A percentile compares a stretch with the other conserved stretches of the same genome.
phyloP scores from a whole-genome alignment of 2,329 filamentous ascomycete genomes.

The Hirsutella rhossiliensis region DNA sequence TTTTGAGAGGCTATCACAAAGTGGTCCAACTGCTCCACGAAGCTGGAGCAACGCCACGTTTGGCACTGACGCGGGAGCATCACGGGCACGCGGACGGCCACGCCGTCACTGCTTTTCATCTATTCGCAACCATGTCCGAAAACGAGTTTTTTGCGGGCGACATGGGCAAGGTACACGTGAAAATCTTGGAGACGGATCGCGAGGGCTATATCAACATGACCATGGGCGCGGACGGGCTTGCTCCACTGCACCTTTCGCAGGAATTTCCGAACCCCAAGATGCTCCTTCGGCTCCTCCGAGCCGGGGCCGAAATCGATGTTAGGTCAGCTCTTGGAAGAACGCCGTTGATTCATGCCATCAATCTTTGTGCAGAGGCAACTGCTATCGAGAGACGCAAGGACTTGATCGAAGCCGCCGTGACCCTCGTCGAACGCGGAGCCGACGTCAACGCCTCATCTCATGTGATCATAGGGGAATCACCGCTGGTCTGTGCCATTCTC shows the following conservation, averaged over 20 bases:
- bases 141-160: background rate
- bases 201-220: background rate
- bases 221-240: background rate
- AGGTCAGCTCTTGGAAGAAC: too few relatives aligned
- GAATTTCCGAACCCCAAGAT: too few relatives aligned
- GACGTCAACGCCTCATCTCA: too few relatives aligned
- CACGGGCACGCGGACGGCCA: rapidly evolving
- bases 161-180: background rate
- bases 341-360: too few relatives aligned
- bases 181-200: background rate
- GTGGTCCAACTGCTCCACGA: background rate
- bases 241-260: background rate
- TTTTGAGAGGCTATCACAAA: background rate
- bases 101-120: background rate
- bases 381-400: too few relatives aligned
- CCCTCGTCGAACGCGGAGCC: too few relatives aligned
- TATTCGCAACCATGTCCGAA: background rate
- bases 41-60: too few relatives aligned
- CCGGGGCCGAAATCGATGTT: too few relatives aligned
- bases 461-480: background rate
- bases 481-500: background rate
- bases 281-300: too few relatives aligned
- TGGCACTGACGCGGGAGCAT: background rate
- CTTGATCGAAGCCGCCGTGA: too few relatives aligned
- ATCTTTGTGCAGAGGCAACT: too few relatives aligned